Base-by-base conservation (phyloP, 2,329 filamentous ascomycete species). In the Penicillium sp. region DNA sequence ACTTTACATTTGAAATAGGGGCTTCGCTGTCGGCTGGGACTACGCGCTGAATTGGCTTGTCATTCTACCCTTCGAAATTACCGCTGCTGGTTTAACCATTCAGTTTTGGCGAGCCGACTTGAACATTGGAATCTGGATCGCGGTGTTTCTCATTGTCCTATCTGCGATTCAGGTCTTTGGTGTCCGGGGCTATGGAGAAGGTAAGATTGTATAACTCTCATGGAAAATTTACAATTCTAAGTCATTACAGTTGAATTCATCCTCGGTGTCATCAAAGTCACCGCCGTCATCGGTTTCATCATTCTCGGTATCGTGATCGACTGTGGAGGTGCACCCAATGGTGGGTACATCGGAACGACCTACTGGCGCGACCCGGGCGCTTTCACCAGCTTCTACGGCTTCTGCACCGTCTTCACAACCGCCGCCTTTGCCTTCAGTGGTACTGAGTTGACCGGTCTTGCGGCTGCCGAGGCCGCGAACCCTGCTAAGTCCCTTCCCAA, bases 31-130 rank as follows among this genome's bases (percentile, higher is more conserved):
- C 67, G 75, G 75, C 15, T 77, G 75, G 75, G 73, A 77, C 52
- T 94, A 96, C 69, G 89, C 89, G 5, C 74, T 96, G 61, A 88
- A 92, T 73, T 96, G 92, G 91, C 81, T 94, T 2, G 83, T 90
- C 41, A 85, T 92, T 0, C 73, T 96, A 25, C 91, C 91, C 0
- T 81, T 95, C 45, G 91, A 96, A 71, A 86, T 96, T 27, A 81
- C 79, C 22, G 82, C 81, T 22, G 81, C 81, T 4, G 76, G 77
- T 51, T 74, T 82, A 51, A 84, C 82, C 2, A 82, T 85, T 55
- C 55, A 72, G 22, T 85, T 76, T 68, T 85, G 83, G 82, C 60
- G 59, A 31, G 67, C 73, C 0, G 77, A 78, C 53, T 75, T 85
- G 51, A 81, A 78, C 62, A 73, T 79, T 37, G 81, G 77, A 8